phyloP scores from a whole-genome alignment of 2,329 filamentous ascomycete species.

The Paracoccidioides brasiliensis region DNA sequence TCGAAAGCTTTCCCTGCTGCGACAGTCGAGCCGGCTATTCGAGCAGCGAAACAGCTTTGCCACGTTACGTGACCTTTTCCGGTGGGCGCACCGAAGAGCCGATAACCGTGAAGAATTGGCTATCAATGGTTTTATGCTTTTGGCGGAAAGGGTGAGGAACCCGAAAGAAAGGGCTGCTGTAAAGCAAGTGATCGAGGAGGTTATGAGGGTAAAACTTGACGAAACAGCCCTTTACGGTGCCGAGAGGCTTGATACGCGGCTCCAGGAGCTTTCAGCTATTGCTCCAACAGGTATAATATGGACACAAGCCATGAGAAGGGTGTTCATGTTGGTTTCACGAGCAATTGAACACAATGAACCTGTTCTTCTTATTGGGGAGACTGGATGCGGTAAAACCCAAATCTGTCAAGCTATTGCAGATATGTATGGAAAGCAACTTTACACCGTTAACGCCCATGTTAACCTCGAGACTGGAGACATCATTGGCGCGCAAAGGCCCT shows the following conservation, averaged over 20 bases:
- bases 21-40: conserved; percentile 82
- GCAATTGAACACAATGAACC: conserved; percentile 86
- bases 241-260: conserved; percentile 44
- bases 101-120: conserved; percentile 82
- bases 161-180: conserved; percentile 73
- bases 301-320: conserved; percentile 85
- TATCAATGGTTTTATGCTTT: conserved; percentile 85
- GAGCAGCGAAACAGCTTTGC: conserved; percentile 97
- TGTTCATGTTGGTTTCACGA: conserved; percentile 79
- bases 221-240: conserved; percentile 58
- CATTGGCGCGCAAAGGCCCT: conserved; percentile 85
- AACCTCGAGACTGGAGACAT: conserved; percentile 96
- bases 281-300: conserved; percentile 55
- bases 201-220: conserved; percentile 78
- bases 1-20: conserved; percentile 74
- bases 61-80: conserved; percentile 85
- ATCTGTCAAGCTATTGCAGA: conserved; percentile 87
- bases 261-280: conserved; percentile 26
- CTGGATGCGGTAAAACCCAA: conserved; percentile 94
- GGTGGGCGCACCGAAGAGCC: conserved; percentile 79
- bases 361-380: conserved; percentile 88
- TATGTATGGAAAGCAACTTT: conserved; percentile 59
- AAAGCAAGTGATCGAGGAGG: conserved; percentile 73
- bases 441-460: conserved; percentile 93
- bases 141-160: conserved; percentile 90